Conservation (phyloP, 305 asterid species). For the Andrographis paniculata region DNA sequence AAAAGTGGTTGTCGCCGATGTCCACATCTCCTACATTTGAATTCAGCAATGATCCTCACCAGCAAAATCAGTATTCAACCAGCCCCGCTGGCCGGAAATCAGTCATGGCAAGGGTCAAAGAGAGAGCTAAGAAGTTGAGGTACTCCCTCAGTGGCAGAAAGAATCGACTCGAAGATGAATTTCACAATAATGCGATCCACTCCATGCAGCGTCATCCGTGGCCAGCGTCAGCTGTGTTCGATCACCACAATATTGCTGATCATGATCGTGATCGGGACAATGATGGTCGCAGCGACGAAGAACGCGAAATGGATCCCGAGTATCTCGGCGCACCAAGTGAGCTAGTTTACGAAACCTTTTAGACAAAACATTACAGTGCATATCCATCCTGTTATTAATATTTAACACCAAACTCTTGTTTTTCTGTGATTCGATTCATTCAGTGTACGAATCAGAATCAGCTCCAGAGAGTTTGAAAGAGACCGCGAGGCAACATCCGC, state of each 20-base stretch:
- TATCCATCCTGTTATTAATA: too few species aligned
- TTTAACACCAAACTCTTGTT: neutral
- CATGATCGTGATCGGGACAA: neutral
- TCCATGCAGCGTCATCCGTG: conserved; percentile 24
- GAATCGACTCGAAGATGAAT: conserved; percentile 32
- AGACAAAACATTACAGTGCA: too few species aligned
- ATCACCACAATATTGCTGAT: conserved; percentile 30
- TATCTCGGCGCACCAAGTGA: conserved; percentile 97
- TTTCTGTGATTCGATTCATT: neutral
- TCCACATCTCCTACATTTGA: conserved; percentile 28
- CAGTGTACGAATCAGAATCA: conserved; percentile 91
- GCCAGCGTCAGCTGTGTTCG: conserved; percentile 30
- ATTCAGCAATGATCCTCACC: conserved; percentile 43
- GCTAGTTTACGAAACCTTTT: too few species aligned
- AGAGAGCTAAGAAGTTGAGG: conserved; percentile 64
- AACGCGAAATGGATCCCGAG: conserved; percentile 57
- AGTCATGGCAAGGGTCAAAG: conserved; percentile 60
- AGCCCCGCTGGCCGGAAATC: conserved; percentile 47
- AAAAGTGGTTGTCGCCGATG: conserved; percentile 21
- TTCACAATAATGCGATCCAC: conserved; percentile 20
- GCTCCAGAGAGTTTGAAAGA: conserved; percentile 68
- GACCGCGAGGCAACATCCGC: conserved; percentile 78
- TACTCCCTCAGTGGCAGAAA: conserved; percentile 51
- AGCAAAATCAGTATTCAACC: conserved; percentile 42
- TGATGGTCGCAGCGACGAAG: conserved; percentile 17